phyloP scores from a whole-genome alignment of 495 filamentous ascomycete genomes.

The Sabuloglossum arenarium region DNA sequence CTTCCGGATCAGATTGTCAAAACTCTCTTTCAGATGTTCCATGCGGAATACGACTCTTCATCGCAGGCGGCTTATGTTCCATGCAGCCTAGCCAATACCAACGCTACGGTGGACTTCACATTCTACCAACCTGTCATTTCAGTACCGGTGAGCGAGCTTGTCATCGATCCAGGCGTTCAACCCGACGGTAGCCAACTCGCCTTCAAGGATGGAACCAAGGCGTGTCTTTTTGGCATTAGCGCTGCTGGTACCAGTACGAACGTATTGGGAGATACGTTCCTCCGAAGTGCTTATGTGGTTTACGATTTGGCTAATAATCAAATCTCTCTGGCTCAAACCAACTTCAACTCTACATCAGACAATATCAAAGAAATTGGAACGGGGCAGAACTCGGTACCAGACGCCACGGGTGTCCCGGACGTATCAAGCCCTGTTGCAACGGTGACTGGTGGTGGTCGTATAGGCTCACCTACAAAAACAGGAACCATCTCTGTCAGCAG shows the following conservation, averaged over 20 bases:
- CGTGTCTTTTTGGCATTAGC: constrained; percentile 59
- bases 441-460: constrained; percentile 13
- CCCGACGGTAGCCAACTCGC: constrained; percentile 25
- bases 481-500: neutral
- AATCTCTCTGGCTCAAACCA: constrained; percentile 70
- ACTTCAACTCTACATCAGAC: constrained; percentile 48
- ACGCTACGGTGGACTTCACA: constrained; percentile 30
- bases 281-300: constrained; percentile 80
- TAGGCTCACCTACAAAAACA: neutral
- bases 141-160: constrained; percentile 56
- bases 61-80: constrained; percentile 46
- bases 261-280: constrained; percentile 82
- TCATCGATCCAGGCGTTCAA: constrained; percentile 35
- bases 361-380: constrained; percentile 53
- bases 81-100: constrained; percentile 40
- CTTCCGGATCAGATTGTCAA: constrained; percentile 49
- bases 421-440: constrained; percentile 32
- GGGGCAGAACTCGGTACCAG: constrained; percentile 42
- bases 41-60: constrained; percentile 37
- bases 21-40: constrained; percentile 39
- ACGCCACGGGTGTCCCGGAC: constrained; percentile 36
- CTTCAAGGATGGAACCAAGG: constrained; percentile 37
- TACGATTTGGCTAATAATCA: constrained; percentile 78
- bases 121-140: constrained; percentile 58
- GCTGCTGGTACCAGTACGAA: constrained; percentile 41